A percentile compares a stretch with the other conserved stretches of the same genome.
phyloP scores from a whole-genome alignment of 2,329 filamentous ascomycete species.

The Remersonia thermophila region DNA sequence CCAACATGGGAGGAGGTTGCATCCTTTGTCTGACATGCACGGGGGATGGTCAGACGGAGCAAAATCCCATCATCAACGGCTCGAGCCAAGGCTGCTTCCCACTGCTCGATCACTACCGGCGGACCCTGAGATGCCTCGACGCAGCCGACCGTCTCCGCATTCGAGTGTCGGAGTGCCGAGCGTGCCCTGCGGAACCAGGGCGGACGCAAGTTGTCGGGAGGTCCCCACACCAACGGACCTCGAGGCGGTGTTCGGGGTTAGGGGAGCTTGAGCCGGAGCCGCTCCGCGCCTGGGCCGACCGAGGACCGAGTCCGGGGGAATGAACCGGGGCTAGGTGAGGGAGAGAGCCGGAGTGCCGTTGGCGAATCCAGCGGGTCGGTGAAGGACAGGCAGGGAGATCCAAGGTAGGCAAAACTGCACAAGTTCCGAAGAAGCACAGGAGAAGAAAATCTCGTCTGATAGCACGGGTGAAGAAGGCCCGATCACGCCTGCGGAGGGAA shows the following conservation, averaged over 20 bases:
- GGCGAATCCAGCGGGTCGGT: no score
- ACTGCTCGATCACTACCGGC: background rate
- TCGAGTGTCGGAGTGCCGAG: background rate
- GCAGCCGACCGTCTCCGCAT: no score
- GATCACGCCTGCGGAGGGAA: no score
- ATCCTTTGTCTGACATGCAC: conserved; percentile 17
- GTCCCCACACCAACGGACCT: no score
- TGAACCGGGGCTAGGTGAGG: background rate
- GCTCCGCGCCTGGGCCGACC: background rate
- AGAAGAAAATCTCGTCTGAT: no score
- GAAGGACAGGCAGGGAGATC: no score
- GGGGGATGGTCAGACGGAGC: conserved; percentile 6
- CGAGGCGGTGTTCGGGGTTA: background rate
- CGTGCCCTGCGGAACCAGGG: background rate
- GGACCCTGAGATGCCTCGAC: background rate
- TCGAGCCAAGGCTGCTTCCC: background rate
- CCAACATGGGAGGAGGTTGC: conserved; percentile 22
- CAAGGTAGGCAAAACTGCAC: no score
- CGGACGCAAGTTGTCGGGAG: background rate
- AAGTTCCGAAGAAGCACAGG: no score
- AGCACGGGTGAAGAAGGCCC: no score
- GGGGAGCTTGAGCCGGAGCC: no score
- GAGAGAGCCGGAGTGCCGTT: background rate
- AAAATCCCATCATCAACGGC: conserved; percentile 16
- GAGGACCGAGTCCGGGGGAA: conserved; percentile 9